Conservation (phyloP, 305 asterid genomes). For the Fraxinus platypoda region DNA sequence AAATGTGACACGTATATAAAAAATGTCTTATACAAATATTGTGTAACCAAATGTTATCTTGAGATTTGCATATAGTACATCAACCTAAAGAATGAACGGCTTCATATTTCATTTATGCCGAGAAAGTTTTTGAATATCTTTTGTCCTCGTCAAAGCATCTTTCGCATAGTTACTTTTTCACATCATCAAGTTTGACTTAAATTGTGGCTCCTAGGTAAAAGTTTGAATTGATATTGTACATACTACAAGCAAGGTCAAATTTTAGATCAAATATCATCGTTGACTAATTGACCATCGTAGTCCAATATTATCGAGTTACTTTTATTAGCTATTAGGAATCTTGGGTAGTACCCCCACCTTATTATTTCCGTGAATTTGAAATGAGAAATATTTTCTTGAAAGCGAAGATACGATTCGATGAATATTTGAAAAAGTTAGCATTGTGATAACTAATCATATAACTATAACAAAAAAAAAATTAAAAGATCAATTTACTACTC, state of each 20-base stretch:
- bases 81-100: neutral
- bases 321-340: neutral
- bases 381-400: neutral
- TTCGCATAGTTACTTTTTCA: conserved; percentile 4
- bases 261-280: conserved; percentile 28
- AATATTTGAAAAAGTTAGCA: neutral
- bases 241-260: conserved; percentile 24
- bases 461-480: neutral
- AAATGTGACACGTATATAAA: no score
- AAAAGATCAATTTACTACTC: neutral
- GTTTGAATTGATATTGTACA: neutral
- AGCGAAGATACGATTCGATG: neutral
- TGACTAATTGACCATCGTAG: neutral
- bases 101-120: neutral
- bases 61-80: neutral
- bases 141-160: neutral
- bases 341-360: neutral
- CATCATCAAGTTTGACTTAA: conserved; percentile 26
- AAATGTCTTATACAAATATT: no score
- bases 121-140: neutral
- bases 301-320: neutral
- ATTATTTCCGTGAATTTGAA: neutral
- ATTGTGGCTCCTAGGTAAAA: conserved; percentile 15
- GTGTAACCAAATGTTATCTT: neutral
- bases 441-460: neutral